Conservation (phyloP, 2,329 filamentous ascomycete genomes). For the Paecilomyces sp. region DNA sequence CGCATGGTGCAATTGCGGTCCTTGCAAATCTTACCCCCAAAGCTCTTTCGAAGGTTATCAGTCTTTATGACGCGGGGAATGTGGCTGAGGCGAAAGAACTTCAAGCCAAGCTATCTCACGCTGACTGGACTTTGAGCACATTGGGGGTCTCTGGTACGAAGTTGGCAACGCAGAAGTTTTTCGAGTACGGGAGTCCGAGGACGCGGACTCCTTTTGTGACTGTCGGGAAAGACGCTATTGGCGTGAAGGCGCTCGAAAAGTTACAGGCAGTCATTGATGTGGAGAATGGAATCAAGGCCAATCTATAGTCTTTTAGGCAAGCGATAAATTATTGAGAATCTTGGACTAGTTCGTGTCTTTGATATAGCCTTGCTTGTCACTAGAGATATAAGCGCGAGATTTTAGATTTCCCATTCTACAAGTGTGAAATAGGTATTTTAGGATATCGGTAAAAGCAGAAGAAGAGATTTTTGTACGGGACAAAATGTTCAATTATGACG, state of each 20-base stretch:
- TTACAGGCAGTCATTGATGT: not conserved
- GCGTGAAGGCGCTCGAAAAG: not conserved
- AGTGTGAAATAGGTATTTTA: no score
- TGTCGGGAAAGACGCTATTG: not conserved
- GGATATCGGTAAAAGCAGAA: no score
- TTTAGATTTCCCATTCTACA: no score
- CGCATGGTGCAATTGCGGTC: conserved; percentile 71
- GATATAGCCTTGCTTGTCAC: no score
- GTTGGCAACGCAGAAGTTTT: conserved; percentile 68
- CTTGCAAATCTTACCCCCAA: conserved; percentile 77
- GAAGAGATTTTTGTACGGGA: no score
- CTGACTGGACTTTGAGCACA: conserved; percentile 73
- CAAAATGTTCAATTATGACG: no score
- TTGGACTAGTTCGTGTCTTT: no score
- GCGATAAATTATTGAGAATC: no score
- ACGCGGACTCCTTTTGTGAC: not conserved
- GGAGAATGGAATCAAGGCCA: not conserved
- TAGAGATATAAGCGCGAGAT: no score
- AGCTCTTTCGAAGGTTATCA: conserved; percentile 67
- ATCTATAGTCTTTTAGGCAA: no score
- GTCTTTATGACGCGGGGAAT: conserved; percentile 63
- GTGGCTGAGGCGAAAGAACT: conserved; percentile 62
- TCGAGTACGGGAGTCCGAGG: conserved; percentile 54
- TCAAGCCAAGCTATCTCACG: conserved; percentile 63
- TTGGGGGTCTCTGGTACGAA: conserved; percentile 72